These are phyloP conservation scores for Hymenoscyphus infarciens DNA, from an alignment of 2,329 filamentous ascomycete species.

Conservation along the genomic window DNA sequence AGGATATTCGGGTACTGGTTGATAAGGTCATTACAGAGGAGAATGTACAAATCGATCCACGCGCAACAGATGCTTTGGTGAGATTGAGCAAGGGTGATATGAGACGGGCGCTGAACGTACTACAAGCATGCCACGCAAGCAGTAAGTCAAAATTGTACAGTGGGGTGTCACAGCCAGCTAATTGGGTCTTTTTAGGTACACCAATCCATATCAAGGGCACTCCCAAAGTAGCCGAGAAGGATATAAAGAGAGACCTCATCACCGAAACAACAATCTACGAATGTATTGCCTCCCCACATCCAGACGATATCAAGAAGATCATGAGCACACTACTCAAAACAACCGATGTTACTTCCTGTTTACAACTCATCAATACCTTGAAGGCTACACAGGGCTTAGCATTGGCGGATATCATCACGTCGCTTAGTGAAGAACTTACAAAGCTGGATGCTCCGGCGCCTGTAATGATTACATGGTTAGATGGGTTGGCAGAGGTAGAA, in stretches of 20 bases:
- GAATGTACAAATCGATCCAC: constrained; percentile 73
- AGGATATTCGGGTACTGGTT: constrained; percentile 78
- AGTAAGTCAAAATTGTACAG: constrained; percentile 50
- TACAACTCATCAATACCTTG: constrained; percentile 82
- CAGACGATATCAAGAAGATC: constrained; percentile 81
- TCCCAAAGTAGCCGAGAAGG: constrained; percentile 57
- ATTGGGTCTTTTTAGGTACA: constrained; percentile 48
- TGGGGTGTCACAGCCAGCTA: neutral
- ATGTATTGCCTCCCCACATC: constrained; percentile 93
- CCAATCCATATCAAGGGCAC: constrained; percentile 60
- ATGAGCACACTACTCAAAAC: constrained; percentile 78
- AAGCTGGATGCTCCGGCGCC: constrained; percentile 81
- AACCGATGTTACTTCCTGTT: constrained; percentile 82
- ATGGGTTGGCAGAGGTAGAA: constrained; percentile 88
- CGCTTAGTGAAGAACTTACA: constrained; percentile 76
- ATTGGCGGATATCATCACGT: constrained; percentile 87
- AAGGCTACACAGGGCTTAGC: constrained; percentile 85
- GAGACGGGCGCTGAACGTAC: constrained; percentile 87
- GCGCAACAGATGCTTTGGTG: constrained; percentile 80
- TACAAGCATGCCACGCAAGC: constrained; percentile 94
- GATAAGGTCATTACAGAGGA: constrained; percentile 89
- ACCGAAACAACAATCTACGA: constrained; percentile 92
- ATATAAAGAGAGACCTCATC: constrained; percentile 77
- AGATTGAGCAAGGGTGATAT: constrained; percentile 92
- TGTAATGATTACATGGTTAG: constrained; percentile 87